phyloP scores from a whole-genome alignment of 2,329 filamentous ascomycete genomes.

The Hypomyces rosellus region DNA sequence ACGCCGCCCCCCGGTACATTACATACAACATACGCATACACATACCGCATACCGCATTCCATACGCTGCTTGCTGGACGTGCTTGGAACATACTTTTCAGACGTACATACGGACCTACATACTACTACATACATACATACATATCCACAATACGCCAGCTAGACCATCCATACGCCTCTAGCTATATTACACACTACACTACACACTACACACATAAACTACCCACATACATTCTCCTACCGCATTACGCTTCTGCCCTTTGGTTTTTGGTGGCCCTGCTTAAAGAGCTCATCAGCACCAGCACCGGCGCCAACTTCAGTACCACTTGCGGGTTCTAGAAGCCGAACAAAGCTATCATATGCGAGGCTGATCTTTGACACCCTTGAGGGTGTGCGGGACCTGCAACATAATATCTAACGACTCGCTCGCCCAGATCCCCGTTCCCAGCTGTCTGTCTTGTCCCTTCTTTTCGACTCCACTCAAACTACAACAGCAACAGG shows the following conservation, averaged over 20 bases:
- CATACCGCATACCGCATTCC: too few relatives aligned
- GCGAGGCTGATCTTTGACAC: conserved; percentile 10
- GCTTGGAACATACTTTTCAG: background rate
- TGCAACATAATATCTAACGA: conserved; percentile 1
- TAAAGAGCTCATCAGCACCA: background rate
- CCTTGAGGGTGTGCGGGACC: conserved; percentile 9
- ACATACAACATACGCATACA: background rate
- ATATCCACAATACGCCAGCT: too few relatives aligned
- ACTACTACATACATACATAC: too few relatives aligned
- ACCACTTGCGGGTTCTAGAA: conserved; percentile 6
- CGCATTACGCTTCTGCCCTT: background rate
- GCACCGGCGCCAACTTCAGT: background rate
- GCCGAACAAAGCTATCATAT: conserved; percentile 7
- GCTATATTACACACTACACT: background rate
- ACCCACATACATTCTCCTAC: background rate
- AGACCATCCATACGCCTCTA: too few relatives aligned
- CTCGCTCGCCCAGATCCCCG: background rate
- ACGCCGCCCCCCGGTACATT: background rate
- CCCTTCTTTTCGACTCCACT: conserved; percentile 6
- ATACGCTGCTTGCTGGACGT: conserved; percentile 1
- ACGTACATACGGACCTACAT: background rate
- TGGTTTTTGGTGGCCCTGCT: background rate
- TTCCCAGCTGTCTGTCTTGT: background rate
- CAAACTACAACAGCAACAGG: background rate
- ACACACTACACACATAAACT: background rate